Conservation (phyloP, 345 rosid genomes). For the thale cress (Arabidopsis thaliana) region DNA sequence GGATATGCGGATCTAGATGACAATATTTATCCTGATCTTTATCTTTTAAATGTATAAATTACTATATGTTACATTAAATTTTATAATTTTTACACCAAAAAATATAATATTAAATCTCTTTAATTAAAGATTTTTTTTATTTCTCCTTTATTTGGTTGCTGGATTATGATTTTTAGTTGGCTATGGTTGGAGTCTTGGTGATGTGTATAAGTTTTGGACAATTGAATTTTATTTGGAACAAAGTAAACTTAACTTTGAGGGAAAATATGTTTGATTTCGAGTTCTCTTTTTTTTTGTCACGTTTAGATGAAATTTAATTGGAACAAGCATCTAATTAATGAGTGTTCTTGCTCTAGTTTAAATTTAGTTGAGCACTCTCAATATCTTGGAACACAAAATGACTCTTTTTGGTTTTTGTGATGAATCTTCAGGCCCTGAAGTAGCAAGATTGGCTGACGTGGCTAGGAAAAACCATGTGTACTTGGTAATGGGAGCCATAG, state of each 20-base stretch:
- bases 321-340: background rate
- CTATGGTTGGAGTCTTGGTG: background rate
- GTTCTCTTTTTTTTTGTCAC: background rate
- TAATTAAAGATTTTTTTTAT: background rate
- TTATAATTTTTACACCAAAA: too few relatives aligned
- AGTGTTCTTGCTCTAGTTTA: background rate
- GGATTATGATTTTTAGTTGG: background rate
- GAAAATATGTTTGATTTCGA: background rate
- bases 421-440: constrained; percentile 68
- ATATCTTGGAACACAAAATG: constrained; percentile 6
- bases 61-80: too few relatives aligned
- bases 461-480: constrained; percentile 75
- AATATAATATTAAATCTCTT: too few relatives aligned
- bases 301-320: background rate
- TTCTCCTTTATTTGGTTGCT: background rate
- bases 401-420: constrained; percentile 16
- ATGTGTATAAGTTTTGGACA: background rate
- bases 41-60: too few relatives aligned
- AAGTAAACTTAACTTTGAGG: background rate
- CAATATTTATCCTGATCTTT: too few relatives aligned
- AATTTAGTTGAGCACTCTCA: background rate
- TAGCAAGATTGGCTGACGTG: constrained; percentile 68
- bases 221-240: background rate
- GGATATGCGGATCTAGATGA: too few relatives aligned
- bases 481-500: constrained; percentile 87